A percentile compares a stretch with the other conserved stretches of the same genome.
phyloP scores from a whole-genome alignment of 1,139 yeast genomes.

The Candida anutae region DNA sequence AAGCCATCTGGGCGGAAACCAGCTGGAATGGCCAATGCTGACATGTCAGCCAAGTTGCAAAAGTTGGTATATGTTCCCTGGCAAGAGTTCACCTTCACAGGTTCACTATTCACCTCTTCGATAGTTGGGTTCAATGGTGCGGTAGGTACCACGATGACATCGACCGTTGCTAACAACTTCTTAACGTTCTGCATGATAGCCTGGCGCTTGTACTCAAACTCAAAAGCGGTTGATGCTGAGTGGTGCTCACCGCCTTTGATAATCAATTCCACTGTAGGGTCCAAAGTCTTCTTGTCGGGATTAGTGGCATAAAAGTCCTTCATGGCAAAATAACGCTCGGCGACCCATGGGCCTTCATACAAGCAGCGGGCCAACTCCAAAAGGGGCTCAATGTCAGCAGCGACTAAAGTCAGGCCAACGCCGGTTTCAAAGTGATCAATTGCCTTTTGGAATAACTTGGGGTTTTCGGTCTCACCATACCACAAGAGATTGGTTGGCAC shows the following conservation, averaged over 20 bases:
- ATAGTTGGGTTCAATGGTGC: slow-evolving; percentile 88
- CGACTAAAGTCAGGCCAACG: slow-evolving; percentile 50
- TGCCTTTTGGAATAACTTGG: slow-evolving; percentile 56
- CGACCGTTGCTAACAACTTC: slow-evolving; percentile 48
- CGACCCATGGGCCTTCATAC: slow-evolving; percentile 99
- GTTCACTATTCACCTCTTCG: slow-evolving; percentile 63
- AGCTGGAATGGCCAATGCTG: slow-evolving; percentile 86
- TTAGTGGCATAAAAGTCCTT: slow-evolving; percentile 64
- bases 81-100: slow-evolving; percentile 71
- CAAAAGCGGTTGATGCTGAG: slow-evolving; percentile 77
- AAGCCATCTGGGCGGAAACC: slow-evolving; percentile 80
- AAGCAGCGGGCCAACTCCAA: slow-evolving; percentile 79
- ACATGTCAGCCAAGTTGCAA: slow-evolving; percentile 87
- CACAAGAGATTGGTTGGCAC: slow-evolving; percentile 68
- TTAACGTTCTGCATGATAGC: slow-evolving; percentile 61
- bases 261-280: slow-evolving; percentile 75
- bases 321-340: slow-evolving; percentile 84
- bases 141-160: slow-evolving; percentile 82
- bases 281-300: slow-evolving; percentile 66
- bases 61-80: slow-evolving; percentile 98
- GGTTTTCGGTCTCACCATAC: slow-evolving; percentile 77
- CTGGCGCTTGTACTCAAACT: slow-evolving; percentile 77
- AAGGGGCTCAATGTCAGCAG: slow-evolving; percentile 66
- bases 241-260: slow-evolving; percentile 70
- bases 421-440: slow-evolving; percentile 44